Conservation (phyloP, 2,329 filamentous ascomycete genomes). For the Harringtonia aguacate region DNA sequence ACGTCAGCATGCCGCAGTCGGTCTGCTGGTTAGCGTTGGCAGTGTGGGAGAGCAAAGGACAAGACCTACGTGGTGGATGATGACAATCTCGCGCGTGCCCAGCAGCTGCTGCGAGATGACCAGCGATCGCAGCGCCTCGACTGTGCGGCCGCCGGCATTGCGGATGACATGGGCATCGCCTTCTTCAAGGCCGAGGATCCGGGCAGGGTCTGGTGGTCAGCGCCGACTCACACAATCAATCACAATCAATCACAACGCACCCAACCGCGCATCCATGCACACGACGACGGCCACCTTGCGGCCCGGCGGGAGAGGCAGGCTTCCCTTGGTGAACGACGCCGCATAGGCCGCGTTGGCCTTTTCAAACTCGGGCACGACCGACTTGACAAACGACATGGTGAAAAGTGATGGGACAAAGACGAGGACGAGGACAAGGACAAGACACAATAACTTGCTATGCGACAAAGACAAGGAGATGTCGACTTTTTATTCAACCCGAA, state of each 20-base stretch:
- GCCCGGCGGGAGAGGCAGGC: conserved; percentile 57
- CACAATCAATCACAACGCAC: too few relatives aligned
- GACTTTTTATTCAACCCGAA: too few relatives aligned
- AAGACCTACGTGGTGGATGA: conserved; percentile 50
- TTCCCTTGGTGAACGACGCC: conserved; percentile 48
- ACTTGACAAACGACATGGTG: background rate
- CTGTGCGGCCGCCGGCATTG: conserved; percentile 58
- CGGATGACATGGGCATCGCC: conserved; percentile 74
- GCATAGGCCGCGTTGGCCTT: conserved; percentile 13
- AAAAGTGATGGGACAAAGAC: too few relatives aligned
- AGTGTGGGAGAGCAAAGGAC: background rate
- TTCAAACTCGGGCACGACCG: conserved; percentile 1
- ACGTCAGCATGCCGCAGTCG: conserved; percentile 63
- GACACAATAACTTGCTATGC: too few relatives aligned
- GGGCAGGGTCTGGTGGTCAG: conserved; percentile 54
- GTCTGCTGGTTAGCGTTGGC: too few relatives aligned
- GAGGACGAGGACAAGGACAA: too few relatives aligned
- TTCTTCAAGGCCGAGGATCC: conserved; percentile 59
- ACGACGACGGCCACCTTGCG: conserved; percentile 44
- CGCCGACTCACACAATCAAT: too few relatives aligned
- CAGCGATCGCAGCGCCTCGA: conserved; percentile 64
- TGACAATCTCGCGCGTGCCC: conserved; percentile 62
- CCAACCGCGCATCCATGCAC: conserved; percentile 70
- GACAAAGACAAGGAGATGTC: too few relatives aligned
- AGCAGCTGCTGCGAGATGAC: conserved; percentile 72